Conservation (phyloP, 192 early-diverging fungal genomes). For the Backusella morwellensis region DNA sequence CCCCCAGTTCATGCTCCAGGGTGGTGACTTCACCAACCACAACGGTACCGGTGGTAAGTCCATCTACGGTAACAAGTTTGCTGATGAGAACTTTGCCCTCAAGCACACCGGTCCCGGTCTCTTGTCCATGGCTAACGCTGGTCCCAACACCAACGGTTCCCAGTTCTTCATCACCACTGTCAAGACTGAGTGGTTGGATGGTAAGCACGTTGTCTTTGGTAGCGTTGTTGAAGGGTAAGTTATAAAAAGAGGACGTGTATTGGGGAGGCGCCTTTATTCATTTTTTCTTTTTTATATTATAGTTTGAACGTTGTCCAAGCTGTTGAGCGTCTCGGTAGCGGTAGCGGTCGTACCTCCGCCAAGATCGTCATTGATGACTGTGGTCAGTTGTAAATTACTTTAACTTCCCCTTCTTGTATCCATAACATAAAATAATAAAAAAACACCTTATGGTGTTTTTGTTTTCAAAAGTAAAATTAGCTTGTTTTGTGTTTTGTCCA, state of each 20-base stretch:
- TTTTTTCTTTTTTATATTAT: not conserved
- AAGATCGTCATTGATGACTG: conserved; percentile 61
- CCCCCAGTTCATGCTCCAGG: conserved; percentile 80
- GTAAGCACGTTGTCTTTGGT: conserved; percentile 85
- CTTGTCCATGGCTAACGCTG: conserved; percentile 88
- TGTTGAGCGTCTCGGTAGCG: conserved; percentile 59
- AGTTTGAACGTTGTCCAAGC: conserved; percentile 61
- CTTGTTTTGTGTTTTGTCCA: not conserved
- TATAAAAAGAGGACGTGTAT: not conserved
- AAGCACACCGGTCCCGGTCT: conserved; percentile 63
- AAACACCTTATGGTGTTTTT: not conserved
- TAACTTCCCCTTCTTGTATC: not conserved
- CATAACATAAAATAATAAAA: not conserved
- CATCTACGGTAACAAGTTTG: conserved; percentile 78
- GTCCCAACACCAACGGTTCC: conserved; percentile 83
- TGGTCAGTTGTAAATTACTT: conserved; percentile 58
- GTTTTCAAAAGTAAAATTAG: not conserved
- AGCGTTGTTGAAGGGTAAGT: conserved; percentile 58
- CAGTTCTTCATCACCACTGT: conserved; percentile 91
- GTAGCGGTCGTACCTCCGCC: conserved; percentile 47
- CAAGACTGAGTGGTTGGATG: conserved; percentile 83
- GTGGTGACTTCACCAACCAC: conserved; percentile 82
- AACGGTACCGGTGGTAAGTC: conserved; percentile 91
- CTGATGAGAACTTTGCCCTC: conserved; percentile 60
- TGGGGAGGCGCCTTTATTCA: not conserved